Base-by-base conservation (phyloP, 75 land plant species). In the Selaginella moellendorffii region DNA sequence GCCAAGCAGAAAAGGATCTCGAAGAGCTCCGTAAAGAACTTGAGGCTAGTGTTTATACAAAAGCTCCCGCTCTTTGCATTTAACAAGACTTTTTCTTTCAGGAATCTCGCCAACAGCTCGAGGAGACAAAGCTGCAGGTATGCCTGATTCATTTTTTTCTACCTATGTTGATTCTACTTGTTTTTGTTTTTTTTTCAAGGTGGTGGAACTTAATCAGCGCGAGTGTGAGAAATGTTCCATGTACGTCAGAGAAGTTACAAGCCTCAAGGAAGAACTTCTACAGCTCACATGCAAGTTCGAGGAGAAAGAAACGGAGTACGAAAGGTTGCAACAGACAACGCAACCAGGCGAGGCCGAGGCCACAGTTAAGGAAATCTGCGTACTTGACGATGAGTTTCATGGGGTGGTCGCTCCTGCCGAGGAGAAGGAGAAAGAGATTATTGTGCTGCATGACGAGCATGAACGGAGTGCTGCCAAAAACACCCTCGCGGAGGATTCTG, bases 1-100 rank as follows among this genome's bases (percentile, higher is more conserved):
- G 54, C 24, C 30, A 76, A 30, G 58, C 63, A 30, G 65, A 64
- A 10, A 22, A 30, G 2, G 10, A 19, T 9, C 5, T 56, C 5
- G 9, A 24, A 19, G n/a, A 20, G 24, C 24, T 56, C 59, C 24
- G 59, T 36, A 36, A 36, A 36, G 46, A 5, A 36, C 46, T n/a
- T n/a, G n/a, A n/a, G n/a, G n/a, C n/a, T n/a, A n/a, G n/a, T n/a
- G n/a, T n/a, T n/a, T n/a, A n/a, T n/a, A n/a, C n/a, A n/a, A n/a
- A n/a, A n/a, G n/a, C n/a, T n/a, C n/a, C n/a, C n/a, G n/a, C n/a
- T n/a, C n/a, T n/a, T n/a, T n/a, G n/a, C n/a, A n/a, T n/a, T n/a
- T n/a, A n/a, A n/a, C n/a, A n/a, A n/a, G n/a, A n/a, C n/a, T n/a
- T n/a, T n/a, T n/a, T n/a, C 14, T 36, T 5, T 18, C 63, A 61